Conservation (phyloP, 2,329 filamentous ascomycete species). For the Daldinia sp. region DNA sequence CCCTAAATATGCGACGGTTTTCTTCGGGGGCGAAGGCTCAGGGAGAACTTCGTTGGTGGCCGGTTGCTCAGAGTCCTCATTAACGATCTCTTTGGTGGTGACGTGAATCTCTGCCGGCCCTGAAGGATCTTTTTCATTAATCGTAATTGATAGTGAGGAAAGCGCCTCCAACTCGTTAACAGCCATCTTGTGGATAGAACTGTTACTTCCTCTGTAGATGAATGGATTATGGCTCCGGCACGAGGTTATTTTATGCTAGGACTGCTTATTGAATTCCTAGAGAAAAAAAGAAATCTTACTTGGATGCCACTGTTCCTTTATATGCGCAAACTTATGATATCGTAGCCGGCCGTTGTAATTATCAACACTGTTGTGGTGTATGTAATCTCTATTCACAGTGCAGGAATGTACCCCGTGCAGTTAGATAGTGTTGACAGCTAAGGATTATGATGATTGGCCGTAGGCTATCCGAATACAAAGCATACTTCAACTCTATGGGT, state of each 20-base stretch:
- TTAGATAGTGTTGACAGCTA: neutral
- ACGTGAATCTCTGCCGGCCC: neutral
- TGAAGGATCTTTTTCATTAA: neutral
- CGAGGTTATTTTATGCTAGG: neutral
- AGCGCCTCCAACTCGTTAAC: neutral
- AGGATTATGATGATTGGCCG: neutral
- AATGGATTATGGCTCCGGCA: neutral
- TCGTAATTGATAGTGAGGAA: neutral
- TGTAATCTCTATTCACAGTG: neutral
- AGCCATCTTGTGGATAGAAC: neutral
- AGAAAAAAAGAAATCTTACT: neutral
- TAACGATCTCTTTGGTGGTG: neutral
- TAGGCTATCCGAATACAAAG: neutral
- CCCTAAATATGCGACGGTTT: neutral
- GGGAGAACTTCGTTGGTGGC: neutral
- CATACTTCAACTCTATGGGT: neutral
- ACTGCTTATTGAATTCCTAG: neutral
- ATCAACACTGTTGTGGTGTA: neutral
- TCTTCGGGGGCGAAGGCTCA: neutral
- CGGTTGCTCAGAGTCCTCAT: neutral
- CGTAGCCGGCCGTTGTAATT: neutral
- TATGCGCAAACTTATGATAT: neutral
- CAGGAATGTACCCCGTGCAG: too few species aligned
- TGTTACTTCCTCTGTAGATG: neutral
- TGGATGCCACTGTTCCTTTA: neutral